Percentiles rank a stretch among this genome's conserved stretches.
phyloP scores from a whole-genome alignment of 148 eudicot species.

The Heliamphora exappendiculata region DNA sequence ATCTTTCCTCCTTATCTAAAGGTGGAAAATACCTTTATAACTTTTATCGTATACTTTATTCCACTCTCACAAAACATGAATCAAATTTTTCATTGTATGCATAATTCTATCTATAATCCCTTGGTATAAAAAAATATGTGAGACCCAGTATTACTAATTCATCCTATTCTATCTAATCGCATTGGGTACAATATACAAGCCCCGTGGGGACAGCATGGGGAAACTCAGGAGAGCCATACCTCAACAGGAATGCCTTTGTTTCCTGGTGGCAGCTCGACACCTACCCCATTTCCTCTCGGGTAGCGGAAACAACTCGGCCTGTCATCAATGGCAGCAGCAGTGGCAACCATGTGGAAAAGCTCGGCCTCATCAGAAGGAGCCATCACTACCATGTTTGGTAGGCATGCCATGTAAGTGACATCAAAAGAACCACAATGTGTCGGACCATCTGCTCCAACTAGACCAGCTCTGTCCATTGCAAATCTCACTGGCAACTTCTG shows the following conservation, averaged over 20 bases:
- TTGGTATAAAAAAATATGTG: no score
- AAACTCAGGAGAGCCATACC: constrained; percentile 28
- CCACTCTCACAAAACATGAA: not conserved
- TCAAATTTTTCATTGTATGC: no score
- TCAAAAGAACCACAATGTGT: constrained; percentile 81
- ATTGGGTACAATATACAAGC: not conserved
- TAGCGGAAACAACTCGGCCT: constrained; percentile 81
- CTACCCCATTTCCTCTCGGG: constrained; percentile 80
- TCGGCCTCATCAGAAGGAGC: constrained; percentile 92
- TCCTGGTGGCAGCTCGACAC: constrained; percentile 56
- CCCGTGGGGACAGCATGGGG: not conserved
- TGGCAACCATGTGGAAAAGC: constrained; percentile 82
- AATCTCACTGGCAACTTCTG: constrained; percentile 88
- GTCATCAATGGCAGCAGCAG: constrained; percentile 84
- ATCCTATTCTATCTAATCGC: not conserved
- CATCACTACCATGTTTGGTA: constrained; percentile 91
- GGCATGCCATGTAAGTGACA: constrained; percentile 84
- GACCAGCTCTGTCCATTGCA: constrained; percentile 89
- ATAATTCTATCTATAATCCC: not conserved
- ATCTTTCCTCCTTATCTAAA: no score
- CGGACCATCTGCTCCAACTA: constrained; percentile 91
- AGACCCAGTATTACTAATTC: not conserved
- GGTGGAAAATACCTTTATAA: not conserved
- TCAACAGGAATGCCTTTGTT: constrained; percentile 79
- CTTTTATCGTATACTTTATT: not conserved